Conservation (phyloP, 2,329 filamentous ascomycete genomes). For the Cladosporium halotolerans region DNA sequence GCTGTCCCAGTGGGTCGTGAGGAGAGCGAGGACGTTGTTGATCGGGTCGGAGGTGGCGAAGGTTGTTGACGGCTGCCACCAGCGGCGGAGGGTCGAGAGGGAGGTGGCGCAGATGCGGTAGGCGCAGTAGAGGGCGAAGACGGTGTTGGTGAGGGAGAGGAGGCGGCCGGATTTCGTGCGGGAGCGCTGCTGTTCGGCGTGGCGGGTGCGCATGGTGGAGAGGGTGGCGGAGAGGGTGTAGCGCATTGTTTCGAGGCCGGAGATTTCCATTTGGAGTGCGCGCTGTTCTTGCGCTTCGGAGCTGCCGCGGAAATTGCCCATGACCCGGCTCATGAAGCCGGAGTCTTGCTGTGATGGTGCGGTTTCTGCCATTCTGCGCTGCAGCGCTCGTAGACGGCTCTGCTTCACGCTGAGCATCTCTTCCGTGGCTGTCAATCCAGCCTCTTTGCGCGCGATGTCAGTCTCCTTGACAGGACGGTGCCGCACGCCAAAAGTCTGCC, state of each 20-base stretch:
- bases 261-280: slow-evolving; percentile 65
- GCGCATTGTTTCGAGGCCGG: slow-evolving; percentile 75
- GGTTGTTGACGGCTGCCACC: slow-evolving; percentile 37
- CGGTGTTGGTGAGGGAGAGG: slow-evolving; percentile 56
- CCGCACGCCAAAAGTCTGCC: slow-evolving; percentile 70
- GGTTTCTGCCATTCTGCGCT: slow-evolving; percentile 54
- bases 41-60: slow-evolving; percentile 74
- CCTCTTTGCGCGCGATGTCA: slow-evolving; percentile 70
- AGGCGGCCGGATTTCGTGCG: slow-evolving; percentile 62
- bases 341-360: slow-evolving; percentile 20
- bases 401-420: slow-evolving; percentile 74
- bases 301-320: slow-evolving; percentile 63
- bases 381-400: slow-evolving; percentile 62
- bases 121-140: slow-evolving; percentile 75
- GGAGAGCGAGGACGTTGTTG: slow-evolving; percentile 71
- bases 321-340: slow-evolving; percentile 67
- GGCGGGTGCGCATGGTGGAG: slow-evolving; percentile 55
- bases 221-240: slow-evolving; percentile 62
- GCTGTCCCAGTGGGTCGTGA: slow-evolving; percentile 79
- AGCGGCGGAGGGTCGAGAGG: slow-evolving; percentile 60
- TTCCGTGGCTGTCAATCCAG: slow-evolving; percentile 68
- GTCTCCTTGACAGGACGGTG: slow-evolving; percentile 56
- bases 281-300: slow-evolving; percentile 48
- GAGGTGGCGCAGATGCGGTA: slow-evolving; percentile 73
- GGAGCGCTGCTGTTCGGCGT: slow-evolving; percentile 59